Conservation (phyloP, 176 grass and related monocot genomes). For the Rhynchospora breviuscula region DNA sequence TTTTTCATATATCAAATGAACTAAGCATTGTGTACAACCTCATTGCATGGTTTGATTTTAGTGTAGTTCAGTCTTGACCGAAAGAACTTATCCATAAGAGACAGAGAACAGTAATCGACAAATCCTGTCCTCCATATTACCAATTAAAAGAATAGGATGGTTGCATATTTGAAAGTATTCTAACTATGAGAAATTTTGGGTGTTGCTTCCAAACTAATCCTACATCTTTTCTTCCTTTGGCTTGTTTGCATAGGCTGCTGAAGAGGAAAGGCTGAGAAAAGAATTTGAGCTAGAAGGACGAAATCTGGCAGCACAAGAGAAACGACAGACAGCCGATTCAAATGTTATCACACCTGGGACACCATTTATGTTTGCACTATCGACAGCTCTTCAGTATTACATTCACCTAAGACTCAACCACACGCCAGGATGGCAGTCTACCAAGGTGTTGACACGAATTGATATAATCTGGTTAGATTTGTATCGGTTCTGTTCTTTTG, state of each 20-base stretch:
- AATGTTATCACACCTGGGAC: constrained; percentile 98
- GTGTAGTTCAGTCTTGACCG: neutral
- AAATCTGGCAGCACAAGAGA: constrained; percentile 46
- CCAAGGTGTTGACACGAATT: constrained; percentile 61
- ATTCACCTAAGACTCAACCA: constrained; percentile 81
- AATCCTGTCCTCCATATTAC: constrained; percentile 12
- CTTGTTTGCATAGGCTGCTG: constrained; percentile 45
- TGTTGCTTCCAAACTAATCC: neutral
- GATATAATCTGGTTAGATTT: constrained; percentile 27
- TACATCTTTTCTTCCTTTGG: neutral
- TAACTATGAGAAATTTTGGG: neutral
- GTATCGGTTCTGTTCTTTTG: constrained; percentile 30
- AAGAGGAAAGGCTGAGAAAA: constrained; percentile 74
- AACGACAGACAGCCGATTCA: constrained; percentile 62
- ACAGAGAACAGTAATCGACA: neutral
- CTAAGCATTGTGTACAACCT: neutral
- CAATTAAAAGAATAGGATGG: neutral
- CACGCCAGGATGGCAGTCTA: constrained; percentile 71
- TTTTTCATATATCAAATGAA: neutral
- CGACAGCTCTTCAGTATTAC: constrained; percentile 82
- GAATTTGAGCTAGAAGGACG: constrained; percentile 66
- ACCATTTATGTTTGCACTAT: constrained; percentile 83
- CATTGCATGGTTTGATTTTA: neutral
- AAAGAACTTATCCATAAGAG: neutral
- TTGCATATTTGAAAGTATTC: neutral